phyloP scores from a whole-genome alignment of 768 basidiomycete genomes.

The Russula sp. region DNA sequence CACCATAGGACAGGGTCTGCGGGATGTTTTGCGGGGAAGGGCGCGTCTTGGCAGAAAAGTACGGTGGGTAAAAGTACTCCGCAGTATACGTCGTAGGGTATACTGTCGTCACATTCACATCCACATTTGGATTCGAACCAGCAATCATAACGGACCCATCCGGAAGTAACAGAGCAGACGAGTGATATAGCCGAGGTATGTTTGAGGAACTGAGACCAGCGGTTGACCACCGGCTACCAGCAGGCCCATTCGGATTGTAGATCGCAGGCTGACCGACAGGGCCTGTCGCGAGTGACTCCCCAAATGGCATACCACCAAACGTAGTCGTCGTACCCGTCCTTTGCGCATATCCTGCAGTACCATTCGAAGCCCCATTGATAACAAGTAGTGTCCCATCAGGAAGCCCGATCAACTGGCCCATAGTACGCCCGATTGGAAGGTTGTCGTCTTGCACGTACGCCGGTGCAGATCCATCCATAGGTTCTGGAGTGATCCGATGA shows the following conservation, averaged over 20 bases:
- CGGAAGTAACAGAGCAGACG: constrained; percentile 81
- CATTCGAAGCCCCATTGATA: constrained; percentile 77
- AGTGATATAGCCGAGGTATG: constrained; percentile 87
- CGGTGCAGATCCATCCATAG: constrained; percentile 54
- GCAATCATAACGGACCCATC: constrained; percentile 83
- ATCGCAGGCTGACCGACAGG: constrained; percentile 77
- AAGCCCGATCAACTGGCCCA: constrained; percentile 88
- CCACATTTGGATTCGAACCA: constrained; percentile 90
- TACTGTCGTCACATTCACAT: constrained; percentile 55
- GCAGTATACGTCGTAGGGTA: constrained; percentile 78
- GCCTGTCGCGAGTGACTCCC: constrained; percentile 69
- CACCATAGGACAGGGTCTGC: constrained; percentile 72
- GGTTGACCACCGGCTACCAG: constrained; percentile 70
- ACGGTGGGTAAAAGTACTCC: constrained; percentile 88
- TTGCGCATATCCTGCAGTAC: constrained; percentile 82
- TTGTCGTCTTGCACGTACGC: constrained; percentile 67
- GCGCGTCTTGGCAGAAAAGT: constrained; percentile 64
- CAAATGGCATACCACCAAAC: constrained; percentile 56
- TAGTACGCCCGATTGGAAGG: constrained; percentile 70
- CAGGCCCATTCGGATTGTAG: constrained; percentile 70
- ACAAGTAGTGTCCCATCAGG: constrained; percentile 74
- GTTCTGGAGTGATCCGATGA: constrained; percentile 84
- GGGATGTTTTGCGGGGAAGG: constrained; percentile 70
- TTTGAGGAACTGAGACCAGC: constrained; percentile 52
- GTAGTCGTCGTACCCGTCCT: constrained; percentile 32